phyloP scores from a whole-genome alignment of 192 early-diverging fungal species.

The Gonapodya prolifera region DNA sequence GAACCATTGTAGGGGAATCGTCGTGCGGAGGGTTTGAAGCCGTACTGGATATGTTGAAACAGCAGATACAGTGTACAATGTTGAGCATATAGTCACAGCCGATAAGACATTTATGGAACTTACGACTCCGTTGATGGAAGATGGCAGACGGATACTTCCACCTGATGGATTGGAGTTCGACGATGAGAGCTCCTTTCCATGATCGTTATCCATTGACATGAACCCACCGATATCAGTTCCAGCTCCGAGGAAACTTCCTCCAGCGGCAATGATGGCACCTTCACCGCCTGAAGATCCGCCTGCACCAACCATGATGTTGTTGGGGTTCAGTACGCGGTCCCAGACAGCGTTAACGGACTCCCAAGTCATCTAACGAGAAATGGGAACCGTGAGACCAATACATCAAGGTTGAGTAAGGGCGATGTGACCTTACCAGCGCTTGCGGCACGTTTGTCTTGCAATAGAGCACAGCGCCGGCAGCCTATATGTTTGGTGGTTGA shows the following conservation, averaged over 20 bases:
- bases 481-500: no score
- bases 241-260: not conserved
- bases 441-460: not conserved
- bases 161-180: no score
- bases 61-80: not conserved
- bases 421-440: not conserved
- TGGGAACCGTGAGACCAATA: not conserved
- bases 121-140: not conserved
- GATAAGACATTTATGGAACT: not conserved
- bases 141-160: not conserved
- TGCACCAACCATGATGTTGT: not conserved
- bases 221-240: slow-evolving; percentile 1
- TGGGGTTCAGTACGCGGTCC: not conserved
- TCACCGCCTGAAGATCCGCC: slow-evolving; percentile 3
- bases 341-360: not conserved
- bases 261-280: not conserved
- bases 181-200: no score
- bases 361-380: slow-evolving; percentile 1
- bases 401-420: not conserved
- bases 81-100: not conserved
- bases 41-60: not conserved
- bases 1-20: not conserved
- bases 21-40: not conserved
- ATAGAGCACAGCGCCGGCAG: not conserved
- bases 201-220: no score